Evolutionary conservation across 2,329 filamentous ascomycete species (phyloP), one percentile per base, ranked within the genome.

Genomic region (Orbilia javanica): DNA sequence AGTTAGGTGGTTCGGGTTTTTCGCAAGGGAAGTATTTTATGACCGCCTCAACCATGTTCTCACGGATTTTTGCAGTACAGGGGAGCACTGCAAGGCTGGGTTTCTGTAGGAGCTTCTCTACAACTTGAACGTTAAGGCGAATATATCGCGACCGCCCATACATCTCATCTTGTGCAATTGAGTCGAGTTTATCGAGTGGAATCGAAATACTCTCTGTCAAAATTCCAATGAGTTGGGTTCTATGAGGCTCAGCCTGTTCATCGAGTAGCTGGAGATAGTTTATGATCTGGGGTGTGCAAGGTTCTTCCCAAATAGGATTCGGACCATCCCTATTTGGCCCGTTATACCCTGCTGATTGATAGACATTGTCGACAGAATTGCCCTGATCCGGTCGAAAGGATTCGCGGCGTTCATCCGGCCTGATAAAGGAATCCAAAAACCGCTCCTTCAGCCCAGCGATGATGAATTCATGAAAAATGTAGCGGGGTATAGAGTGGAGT

Each of bases 391-490:
- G 10, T 57, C 29, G 52, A 36, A 36, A 57, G 5, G 4, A 5
- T 34, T 34, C 31, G 20, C 42, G 36, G 36, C 4, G 4, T 3
- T 39, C 42, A 6, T 44, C 8, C 42, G 42, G 4, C 11, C 20
- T 10, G 6, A n/a, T 10, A n/a, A 52, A 57, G 52, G 5, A 25
- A 65, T 20, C 4, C 3, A n/a, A 2, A 34, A 18, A 5, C 11
- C 42, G 31, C 6, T 52, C 22, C 27, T 64, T 62, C 4, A 78
- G 44, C 4, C 74, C 74, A 4, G 36, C 31, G 27, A 78, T 53
- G 15, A 78, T 78, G n/a, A 50, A 53, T 29, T 64, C 53, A 15
- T 72, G 67, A 10, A 72, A 22, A 5, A 31, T 44, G 22, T 71
- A 50, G 5, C 36, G 25, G 0, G 68, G 39, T 4, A 67, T 53